Evolutionary conservation across 164 flowering plant species (phyloP), one percentile per base, ranked within the genome.

Genomic region (Tetrastigma voinierianum): DNA sequence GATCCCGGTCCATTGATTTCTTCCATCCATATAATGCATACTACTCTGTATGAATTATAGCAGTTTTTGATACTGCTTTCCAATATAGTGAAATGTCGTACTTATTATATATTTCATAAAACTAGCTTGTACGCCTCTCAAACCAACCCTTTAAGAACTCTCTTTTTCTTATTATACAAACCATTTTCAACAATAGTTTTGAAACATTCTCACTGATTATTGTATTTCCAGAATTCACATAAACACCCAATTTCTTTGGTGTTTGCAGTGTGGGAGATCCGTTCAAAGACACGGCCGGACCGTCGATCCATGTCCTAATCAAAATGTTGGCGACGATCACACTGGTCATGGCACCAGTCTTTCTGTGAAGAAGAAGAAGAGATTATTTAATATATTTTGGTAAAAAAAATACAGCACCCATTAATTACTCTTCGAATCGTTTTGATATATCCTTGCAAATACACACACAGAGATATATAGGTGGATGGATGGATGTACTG

Each of bases 261-360:
- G 40, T 82, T n/a, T n/a, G 78, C 91, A 95, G 99, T 40, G 99
- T 95, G 43, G 99, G 99, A 67, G 99, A 95, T 62, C 99, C 99
- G 14, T 95, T 95, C 80, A 95, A 95, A 68, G 99, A 95, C 82
- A 95, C 98, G 2, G 99, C 99, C n/a, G 98, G 98, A 58, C 98
- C 98, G 46, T 95, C 98, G 0, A 67, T 95, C 68, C 98, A 95
- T 65, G 98, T 95, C 20, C 91, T 95, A 25, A 95, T 95, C 75
- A 92, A 95, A 77, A 92, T 95, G 99, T 90, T 95, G 32, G 97
- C 97, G 3, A 95, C 99, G 0, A 95, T 95, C 17, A 95, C 99
- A 0, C 84, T 95, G 8, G 97, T 95, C 46, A 95, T 95, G 99
- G 97, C 97, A 55, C 97, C 98, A 0, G 61, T 95, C 52, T 95